Percentiles rank a stretch among this genome's conserved stretches.
phyloP scores from a whole-genome alignment of 768 basidiomycete genomes.

The Mycena galericulata region DNA sequence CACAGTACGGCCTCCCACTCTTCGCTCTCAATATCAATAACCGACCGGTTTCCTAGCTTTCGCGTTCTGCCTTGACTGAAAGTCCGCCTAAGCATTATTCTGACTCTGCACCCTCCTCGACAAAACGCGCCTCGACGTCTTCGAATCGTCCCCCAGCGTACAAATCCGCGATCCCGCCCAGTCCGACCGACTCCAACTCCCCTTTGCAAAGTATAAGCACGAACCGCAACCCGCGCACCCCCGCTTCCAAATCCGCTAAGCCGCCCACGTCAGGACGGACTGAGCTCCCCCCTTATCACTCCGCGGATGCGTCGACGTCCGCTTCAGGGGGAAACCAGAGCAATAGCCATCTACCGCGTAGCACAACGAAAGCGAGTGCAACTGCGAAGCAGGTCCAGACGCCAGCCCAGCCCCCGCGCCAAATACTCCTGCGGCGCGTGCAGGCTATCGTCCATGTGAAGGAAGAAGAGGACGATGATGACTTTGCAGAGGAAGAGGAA shows the following conservation, averaged over 20 bases:
- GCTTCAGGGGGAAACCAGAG: neutral
- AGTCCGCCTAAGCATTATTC: conserved; percentile 49
- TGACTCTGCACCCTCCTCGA: conserved; percentile 46
- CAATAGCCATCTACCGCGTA: neutral
- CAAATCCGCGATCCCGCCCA: conserved; percentile 41
- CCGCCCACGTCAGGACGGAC: conserved; percentile 18
- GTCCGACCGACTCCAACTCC: conserved; percentile 43
- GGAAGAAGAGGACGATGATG: conserved; percentile 26
- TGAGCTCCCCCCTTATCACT: conserved; percentile 18
- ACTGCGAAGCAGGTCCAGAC: conserved; percentile 22
- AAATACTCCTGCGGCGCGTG: conserved; percentile 35
- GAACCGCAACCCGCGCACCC: conserved; percentile 27
- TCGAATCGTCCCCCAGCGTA: conserved; percentile 47
- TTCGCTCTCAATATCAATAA: conserved; percentile 2
- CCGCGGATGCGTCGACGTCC: conserved; percentile 11
- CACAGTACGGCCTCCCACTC: conserved; percentile 53
- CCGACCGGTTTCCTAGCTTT: conserved; percentile 20
- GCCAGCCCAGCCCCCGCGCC: conserved; percentile 26
- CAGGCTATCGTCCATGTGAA: conserved; percentile 34
- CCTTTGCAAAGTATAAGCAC: conserved; percentile 25
- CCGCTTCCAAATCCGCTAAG: conserved; percentile 23
- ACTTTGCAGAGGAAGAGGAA: conserved; percentile 18
- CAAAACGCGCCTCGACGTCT: conserved; percentile 42
- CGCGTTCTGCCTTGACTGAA: conserved; percentile 38
- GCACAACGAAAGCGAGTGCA: conserved; percentile 3